Evolutionary conservation across 176 grass and related monocot species (phyloP), one percentile per base, ranked within the genome.

Genomic region (Hyparrhenia diplandra): DNA sequence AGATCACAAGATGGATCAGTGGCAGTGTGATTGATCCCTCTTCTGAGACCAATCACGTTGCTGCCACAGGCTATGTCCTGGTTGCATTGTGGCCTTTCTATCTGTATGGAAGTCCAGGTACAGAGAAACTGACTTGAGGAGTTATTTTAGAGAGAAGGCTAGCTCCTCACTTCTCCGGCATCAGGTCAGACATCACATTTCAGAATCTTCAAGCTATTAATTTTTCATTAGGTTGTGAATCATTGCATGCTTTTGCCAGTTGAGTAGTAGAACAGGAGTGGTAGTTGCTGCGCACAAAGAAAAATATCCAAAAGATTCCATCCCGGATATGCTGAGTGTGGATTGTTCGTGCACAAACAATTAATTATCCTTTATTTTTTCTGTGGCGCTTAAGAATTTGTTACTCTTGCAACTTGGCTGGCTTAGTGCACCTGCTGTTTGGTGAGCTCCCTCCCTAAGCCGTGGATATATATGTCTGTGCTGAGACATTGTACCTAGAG

Each of bases 101-200:
- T 76, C 65, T 36, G 42, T 71, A 83, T 72, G 52, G 40, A 57
- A 21, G 81, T 74, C 87, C 69, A 88, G 81, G 68, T 88, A 63
- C 87, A 88, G 75, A 74, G 69, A 36, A 88, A 88, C 81, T 80
- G 81, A 84, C 81, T 84, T 79, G n/a, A 51, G 0, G 29, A 51
- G 28, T 37, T 72, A 68, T 69, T 77, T 69, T 58, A 55, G 35
- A 58, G 36, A 73, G 65, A 71, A 0, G 37, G 78, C 34, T 46
- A n/a, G n/a, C n/a, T n/a, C 52, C 46, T 73, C 68, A 20, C n/a
- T 63, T 73, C 40, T 79, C 64, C 54, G 75, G 72, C 85, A 79
- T 84, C 76, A 84, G 81, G 69, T 80, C 76, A 84, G 81, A 62
- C 49, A 84, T 62, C 87, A 80, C 71, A 46, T 75, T 75, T 84